Evolutionary conservation across 208 protist genomes (phyloP).

Genomic region (Trypanosoma conorhini): DNA sequence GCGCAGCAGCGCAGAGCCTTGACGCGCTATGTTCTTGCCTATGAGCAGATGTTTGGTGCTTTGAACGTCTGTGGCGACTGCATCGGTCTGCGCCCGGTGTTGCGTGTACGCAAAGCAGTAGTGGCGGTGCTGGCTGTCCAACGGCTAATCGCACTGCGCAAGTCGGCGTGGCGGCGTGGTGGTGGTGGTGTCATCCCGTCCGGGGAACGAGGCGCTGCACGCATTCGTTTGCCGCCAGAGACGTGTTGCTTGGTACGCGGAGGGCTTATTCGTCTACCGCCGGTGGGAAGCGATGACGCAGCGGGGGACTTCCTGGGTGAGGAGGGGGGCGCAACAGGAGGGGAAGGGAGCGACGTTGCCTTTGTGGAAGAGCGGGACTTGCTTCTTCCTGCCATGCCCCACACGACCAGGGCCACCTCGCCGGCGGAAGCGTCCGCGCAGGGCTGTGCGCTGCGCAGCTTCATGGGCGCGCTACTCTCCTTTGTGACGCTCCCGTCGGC

Average conservation of each 20-base stretch:
- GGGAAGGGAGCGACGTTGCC: neutral
- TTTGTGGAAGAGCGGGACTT: slow-evolving; percentile 29
- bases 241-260: slow-evolving; percentile 25
- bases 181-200: neutral
- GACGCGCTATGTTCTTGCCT: slow-evolving; percentile 24
- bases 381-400: slow-evolving; percentile 6
- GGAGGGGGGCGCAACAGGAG: neutral
- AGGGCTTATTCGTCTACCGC: slow-evolving; percentile 21
- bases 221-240: slow-evolving; percentile 25
- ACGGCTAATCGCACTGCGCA: slow-evolving; percentile 23
- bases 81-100: neutral
- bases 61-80: slow-evolving; percentile 11
- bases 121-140: slow-evolving; percentile 40
- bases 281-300: neutral
- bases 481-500: slow-evolving; percentile 27
- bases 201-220: neutral
- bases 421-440: neutral
- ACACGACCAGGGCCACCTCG: neutral
- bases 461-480: slow-evolving; percentile 15
- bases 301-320: neutral
- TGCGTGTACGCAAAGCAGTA: slow-evolving; percentile 36
- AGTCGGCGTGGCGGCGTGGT: neutral
- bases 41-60: slow-evolving; percentile 18
- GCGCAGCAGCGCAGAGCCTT: slow-evolving; percentile 46
- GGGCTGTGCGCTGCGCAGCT: slow-evolving; percentile 1